Evolutionary conservation across 257 asterid genomes (phyloP).

Genomic region (Catharanthus roseus): DNA sequence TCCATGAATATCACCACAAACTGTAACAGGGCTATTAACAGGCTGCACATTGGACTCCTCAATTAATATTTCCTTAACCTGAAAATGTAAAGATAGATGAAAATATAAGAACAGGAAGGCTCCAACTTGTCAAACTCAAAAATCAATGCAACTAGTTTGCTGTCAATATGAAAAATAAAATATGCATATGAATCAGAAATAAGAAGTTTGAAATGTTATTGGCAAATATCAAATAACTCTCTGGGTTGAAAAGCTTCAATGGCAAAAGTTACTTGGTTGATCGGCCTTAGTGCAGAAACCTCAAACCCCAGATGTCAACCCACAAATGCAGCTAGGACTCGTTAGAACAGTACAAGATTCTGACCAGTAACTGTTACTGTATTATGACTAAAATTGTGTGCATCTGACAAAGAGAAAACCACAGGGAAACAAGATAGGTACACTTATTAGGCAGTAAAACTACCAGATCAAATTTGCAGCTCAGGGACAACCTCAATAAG

Average conservation of each 20-base stretch:
- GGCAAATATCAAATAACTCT: neutral
- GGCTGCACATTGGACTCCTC: slow-evolving; percentile 99
- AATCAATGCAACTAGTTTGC: neutral
- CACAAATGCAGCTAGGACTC: neutral
- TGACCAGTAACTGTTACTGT: neutral
- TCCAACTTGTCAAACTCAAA: neutral
- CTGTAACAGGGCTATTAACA: slow-evolving; percentile 97
- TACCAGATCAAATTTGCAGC: neutral
- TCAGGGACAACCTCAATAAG: neutral
- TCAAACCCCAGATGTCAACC: neutral
- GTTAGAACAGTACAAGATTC: neutral
- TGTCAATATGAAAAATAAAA: neutral
- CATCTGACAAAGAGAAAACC: neutral
- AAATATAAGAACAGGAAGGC: slow-evolving; percentile 8
- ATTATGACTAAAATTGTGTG: neutral
- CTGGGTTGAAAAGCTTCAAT: neutral
- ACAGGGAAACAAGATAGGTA: neutral
- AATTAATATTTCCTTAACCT: slow-evolving; percentile 96
- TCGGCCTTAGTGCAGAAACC: neutral
- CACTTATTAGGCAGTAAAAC: neutral
- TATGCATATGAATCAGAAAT: neutral
- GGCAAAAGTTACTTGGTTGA: neutral
- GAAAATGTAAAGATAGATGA: slow-evolving; percentile 17
- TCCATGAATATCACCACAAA: slow-evolving; percentile 97
- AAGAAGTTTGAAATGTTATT: neutral